Base-by-base conservation (phyloP, 495 filamentous ascomycete species). In the Penicillium verhagenii region DNA sequence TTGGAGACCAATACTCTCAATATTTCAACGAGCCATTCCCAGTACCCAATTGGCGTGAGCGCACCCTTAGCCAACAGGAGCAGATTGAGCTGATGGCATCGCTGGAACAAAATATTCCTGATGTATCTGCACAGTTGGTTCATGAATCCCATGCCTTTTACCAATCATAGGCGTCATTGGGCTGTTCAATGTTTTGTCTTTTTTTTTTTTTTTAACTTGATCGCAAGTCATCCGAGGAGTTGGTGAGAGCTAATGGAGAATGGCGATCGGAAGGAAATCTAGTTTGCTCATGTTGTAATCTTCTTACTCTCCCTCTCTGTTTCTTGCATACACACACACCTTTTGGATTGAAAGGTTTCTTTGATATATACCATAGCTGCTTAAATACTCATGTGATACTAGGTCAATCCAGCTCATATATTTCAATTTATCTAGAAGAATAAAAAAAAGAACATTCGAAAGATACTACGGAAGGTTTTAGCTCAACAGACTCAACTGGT, bases 51-150 rank as follows among this genome's bases (percentile, higher is more conserved):
- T 72, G 79, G 65, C 74, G 86, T 9, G 78, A 82, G 38, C 81
- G 84, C 39, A 88, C 85, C 37, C 70, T 91, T 48, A 87, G 81
- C 42, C 84, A 87, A 50, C 78, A 87, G 61, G 84, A 89, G 65
- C 87, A 90, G 67, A 68, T 84, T 38, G 84, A 90, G 71, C 69
- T 91, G 47, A 84, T 89, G 83, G 75, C 80, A 26, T 79, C 81
- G 33, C 67, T 89, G 21, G 85, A 87, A 58, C 77, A 81, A 26
- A 76, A 87, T 57, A 86, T 86, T 21, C 75, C 75, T 2, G 75
- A 78, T 55, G 75, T 78, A 3, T 76, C 75, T 18, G 63, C 69
- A 1, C 70, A 76, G 39, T 58, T 75, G 46, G 76, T 85, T 64
- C 78, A 69, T 23, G 83, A 86, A 52, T 85, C 86, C 52, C 77